Conservation (phyloP, 2,329 filamentous ascomycete genomes). For the Monosporascus sp. region DNA sequence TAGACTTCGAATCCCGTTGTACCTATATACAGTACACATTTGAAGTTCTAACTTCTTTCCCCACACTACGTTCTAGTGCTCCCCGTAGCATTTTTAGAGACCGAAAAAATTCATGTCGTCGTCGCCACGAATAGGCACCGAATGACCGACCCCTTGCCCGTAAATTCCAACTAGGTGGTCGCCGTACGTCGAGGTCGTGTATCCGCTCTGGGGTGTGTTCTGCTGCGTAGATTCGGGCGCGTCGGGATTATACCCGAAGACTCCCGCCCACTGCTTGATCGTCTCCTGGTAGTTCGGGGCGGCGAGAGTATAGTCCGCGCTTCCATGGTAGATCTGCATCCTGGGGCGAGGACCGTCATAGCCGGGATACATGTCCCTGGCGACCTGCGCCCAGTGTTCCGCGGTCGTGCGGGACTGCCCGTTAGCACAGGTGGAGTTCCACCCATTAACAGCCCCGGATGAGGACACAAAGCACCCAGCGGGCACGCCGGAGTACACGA, state of each 20-base stretch:
- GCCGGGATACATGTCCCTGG: slow-evolving; percentile 32
- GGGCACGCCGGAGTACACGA: slow-evolving; percentile 39
- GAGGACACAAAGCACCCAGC: slow-evolving; percentile 40
- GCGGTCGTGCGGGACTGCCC: slow-evolving; percentile 39
- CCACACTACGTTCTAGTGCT: neutral
- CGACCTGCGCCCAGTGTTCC: slow-evolving; percentile 44
- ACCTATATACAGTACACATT: neutral
- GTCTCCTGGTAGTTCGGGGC: slow-evolving; percentile 17
- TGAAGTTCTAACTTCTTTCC: neutral
- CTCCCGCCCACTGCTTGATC: slow-evolving; percentile 30
- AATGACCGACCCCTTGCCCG: slow-evolving; percentile 7
- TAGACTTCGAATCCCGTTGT: neutral
- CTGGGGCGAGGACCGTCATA: slow-evolving; percentile 26
- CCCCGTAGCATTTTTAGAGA: neutral
- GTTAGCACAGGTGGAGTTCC: slow-evolving; percentile 48
- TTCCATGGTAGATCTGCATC: slow-evolving; percentile 31
- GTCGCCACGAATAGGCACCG: slow-evolving; percentile 7
- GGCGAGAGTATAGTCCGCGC: slow-evolving; percentile 14
- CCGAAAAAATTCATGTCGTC: slow-evolving; percentile 12
- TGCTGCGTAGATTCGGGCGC: neutral
- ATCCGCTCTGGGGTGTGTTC: slow-evolving; percentile 6
- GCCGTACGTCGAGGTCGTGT: slow-evolving; percentile 9
- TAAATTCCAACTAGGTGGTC: slow-evolving; percentile 8
- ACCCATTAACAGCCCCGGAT: slow-evolving; percentile 35
- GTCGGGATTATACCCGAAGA: slow-evolving; percentile 24